These are phyloP conservation scores for Aspergillus brasiliensis DNA, from an alignment of 2,329 filamentous ascomycete species.

Conservation along the genomic window DNA sequence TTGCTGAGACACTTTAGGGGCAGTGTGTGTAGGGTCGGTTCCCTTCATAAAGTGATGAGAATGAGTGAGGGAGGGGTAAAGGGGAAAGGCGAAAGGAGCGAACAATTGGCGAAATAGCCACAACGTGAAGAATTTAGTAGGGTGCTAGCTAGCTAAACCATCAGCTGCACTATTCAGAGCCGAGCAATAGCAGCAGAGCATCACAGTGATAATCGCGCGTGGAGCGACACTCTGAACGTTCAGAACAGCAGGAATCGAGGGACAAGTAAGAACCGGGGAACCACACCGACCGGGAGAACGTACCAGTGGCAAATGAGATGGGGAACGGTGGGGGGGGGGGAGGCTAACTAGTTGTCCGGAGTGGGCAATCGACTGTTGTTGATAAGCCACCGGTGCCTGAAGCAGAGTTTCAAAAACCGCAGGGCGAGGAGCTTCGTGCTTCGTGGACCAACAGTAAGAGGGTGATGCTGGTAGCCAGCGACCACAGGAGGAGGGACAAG, in stretches of 20 bases:
- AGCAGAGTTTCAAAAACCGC: constrained; percentile 1
- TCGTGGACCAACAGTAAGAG: constrained; percentile 4
- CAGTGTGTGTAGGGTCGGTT: constrained; percentile 10
- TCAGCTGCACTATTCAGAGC: constrained; percentile 10
- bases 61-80: background rate
- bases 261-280: constrained; percentile 14
- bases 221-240: constrained; percentile 1
- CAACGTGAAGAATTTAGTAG: background rate
- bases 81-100: background rate
- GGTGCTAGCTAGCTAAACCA: constrained; percentile 6
- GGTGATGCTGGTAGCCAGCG: constrained; percentile 6
- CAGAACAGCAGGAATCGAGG: background rate
- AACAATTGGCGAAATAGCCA: constrained; percentile 3
- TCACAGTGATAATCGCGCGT: constrained; percentile 5
- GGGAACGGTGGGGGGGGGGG: background rate
- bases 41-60: constrained; percentile 19
- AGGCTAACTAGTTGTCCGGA: constrained; percentile 4
- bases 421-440: constrained; percentile 3
- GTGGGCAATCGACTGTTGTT: constrained; percentile 1
- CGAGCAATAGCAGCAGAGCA: constrained; percentile 2
- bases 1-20: constrained; percentile 13
- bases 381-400: constrained; percentile 8
- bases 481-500: constrained; percentile 21
- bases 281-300: constrained; percentile 10
- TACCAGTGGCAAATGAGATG: constrained; percentile 12